These are phyloP conservation scores for Suillus sp. DNA, from an alignment of 768 basidiomycete species.

Conservation along the genomic window DNA sequence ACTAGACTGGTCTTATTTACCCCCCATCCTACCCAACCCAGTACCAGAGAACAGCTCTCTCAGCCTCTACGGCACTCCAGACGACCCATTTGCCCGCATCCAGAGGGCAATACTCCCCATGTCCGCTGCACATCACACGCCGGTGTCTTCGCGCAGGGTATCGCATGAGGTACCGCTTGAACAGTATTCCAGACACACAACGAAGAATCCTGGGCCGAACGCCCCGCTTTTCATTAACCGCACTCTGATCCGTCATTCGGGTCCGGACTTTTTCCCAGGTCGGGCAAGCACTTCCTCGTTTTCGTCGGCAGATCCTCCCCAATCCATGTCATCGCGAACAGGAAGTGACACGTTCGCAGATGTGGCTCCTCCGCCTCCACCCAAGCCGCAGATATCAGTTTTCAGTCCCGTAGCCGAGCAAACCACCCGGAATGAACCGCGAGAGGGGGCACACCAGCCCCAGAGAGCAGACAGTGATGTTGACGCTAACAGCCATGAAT, in stretches of 20 bases:
- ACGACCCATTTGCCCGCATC: neutral
- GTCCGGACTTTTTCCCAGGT: neutral
- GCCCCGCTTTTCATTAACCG: slow-evolving; percentile 3
- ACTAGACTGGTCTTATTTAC: neutral
- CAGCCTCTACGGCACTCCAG: neutral
- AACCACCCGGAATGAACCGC: neutral
- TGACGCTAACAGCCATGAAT: slow-evolving; percentile 11
- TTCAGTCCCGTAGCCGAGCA: neutral
- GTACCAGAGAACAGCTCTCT: neutral
- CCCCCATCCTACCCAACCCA: neutral
- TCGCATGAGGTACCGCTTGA: neutral
- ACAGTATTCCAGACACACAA: neutral
- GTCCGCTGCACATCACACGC: neutral
- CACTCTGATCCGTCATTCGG: neutral
- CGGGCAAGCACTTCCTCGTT: neutral
- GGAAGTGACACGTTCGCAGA: neutral
- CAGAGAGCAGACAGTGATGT: neutral
- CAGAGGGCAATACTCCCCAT: neutral
- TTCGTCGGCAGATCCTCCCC: neutral
- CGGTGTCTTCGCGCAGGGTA: neutral
- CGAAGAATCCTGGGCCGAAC: neutral
- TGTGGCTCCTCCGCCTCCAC: neutral
- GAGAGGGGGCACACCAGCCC: neutral
- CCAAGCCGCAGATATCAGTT: neutral
- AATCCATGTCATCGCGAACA: neutral